Evolutionary conservation across 2,329 filamentous ascomycete species (phyloP), one percentile per base, ranked within the genome.

Genomic region (Polychaeton citri): DNA sequence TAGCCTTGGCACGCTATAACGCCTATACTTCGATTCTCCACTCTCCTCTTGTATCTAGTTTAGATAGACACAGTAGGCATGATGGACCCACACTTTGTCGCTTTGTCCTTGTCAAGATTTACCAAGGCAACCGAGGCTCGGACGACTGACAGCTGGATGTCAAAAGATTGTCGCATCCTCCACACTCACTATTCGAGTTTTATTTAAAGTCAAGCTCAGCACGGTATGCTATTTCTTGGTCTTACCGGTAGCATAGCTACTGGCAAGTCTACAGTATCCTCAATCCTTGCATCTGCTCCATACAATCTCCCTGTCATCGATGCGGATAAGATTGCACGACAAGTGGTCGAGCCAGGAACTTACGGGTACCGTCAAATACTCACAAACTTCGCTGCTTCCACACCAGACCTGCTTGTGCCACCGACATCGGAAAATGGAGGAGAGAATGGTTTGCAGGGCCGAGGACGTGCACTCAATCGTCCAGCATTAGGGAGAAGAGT

Each of bases 191-290:
- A 26, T 26, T 26, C 13, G 21, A 26, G 10, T 26, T 26, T 9
- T 10, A 10, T 10, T 26, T 10, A 10, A 9, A 9, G n/a, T n/a
- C n/a, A n/a, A n/a, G n/a, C n/a, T n/a, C n/a, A n/a, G n/a, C n/a
- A 34, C 30, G 33, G n/a, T n/a, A 96, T 96, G 90, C 74, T 96
- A 33, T 77, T 98, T 52, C 86, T 98, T 50, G 90, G 90, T 38
- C 76, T 98, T 18, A 98, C 90, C 6, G 90, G 90, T 57, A 94
- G 87, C 42, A 96, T 98, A 55, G 90, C 90, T 41, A 98, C 90
- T 5, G 90, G 90, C 58, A 98, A 98, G 72, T 94, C 88, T 32
- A 98, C 88, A 46, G 86, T 95, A 37, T 94, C 90, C 19, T 69
- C 72, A 26, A 72, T 94, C 48, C 81, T 98, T 50, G 76, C 81